Conservation (phyloP, 495 filamentous ascomycete genomes). For the Rostrohypoxylon terebratum region DNA sequence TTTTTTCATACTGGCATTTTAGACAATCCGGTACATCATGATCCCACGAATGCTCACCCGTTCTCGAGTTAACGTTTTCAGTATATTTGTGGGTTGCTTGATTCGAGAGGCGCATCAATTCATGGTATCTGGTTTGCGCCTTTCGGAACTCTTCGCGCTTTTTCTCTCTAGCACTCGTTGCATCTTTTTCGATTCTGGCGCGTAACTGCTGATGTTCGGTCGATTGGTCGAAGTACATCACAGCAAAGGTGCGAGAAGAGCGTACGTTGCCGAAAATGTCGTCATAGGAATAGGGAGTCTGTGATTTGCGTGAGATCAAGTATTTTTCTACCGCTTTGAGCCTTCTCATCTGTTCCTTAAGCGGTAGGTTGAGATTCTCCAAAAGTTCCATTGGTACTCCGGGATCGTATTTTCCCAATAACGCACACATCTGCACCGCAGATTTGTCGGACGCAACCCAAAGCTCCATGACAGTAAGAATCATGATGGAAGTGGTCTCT, state of each 20-base stretch:
- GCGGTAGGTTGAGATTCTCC: slow-evolving; percentile 62
- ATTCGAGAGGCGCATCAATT: slow-evolving; percentile 45
- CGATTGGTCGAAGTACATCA: slow-evolving; percentile 65
- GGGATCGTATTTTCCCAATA: slow-evolving; percentile 65
- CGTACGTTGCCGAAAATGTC: slow-evolving; percentile 54
- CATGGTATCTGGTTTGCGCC: slow-evolving; percentile 50
- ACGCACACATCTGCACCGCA: slow-evolving; percentile 51
- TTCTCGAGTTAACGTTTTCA: slow-evolving; percentile 24
- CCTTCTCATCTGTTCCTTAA: slow-evolving; percentile 62
- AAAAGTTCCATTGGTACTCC: slow-evolving; percentile 60
- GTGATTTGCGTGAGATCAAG: slow-evolving; percentile 48
- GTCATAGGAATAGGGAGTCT: slow-evolving; percentile 29
- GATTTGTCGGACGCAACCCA: slow-evolving; percentile 72
- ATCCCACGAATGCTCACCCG: neutral
- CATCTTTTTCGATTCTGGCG: slow-evolving; percentile 54
- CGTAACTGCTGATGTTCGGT: slow-evolving; percentile 54
- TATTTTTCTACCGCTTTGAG: slow-evolving; percentile 64
- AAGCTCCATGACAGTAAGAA: slow-evolving; percentile 69
- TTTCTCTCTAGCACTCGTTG: slow-evolving; percentile 40
- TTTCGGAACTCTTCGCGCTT: slow-evolving; percentile 60
- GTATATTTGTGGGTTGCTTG: slow-evolving; percentile 49
- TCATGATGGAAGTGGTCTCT: slow-evolving; percentile 67
- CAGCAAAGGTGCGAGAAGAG: slow-evolving; percentile 59
- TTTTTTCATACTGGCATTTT: slow-evolving; percentile 45
- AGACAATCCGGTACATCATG: slow-evolving; percentile 34